Evolutionary conservation across 2,329 filamentous ascomycete genomes (phyloP).

Genomic region (Rutstroemia sp.): DNA sequence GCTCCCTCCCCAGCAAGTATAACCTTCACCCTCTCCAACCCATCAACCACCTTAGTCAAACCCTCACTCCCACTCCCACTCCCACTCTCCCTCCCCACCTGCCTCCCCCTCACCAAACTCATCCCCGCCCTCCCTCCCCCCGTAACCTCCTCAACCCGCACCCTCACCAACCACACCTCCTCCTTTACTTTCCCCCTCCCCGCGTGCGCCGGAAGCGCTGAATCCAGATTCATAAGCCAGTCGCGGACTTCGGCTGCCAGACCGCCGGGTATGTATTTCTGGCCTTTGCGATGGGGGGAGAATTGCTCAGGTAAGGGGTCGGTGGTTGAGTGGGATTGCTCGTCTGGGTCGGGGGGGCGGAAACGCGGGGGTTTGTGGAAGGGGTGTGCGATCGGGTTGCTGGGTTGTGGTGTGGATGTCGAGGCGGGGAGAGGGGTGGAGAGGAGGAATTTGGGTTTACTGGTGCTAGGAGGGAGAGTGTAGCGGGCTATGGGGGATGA

Average conservation of each 20-base stretch:
- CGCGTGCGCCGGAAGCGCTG: conserved; percentile 12
- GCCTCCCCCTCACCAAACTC: background rate
- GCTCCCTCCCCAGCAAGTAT: conserved; percentile 28
- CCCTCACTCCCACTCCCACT: conserved; percentile 5
- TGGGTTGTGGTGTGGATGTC: conserved; percentile 16
- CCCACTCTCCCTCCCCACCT: no score
- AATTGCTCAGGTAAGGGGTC: conserved; percentile 44
- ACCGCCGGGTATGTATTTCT: conserved; percentile 41
- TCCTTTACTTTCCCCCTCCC: conserved; percentile 11
- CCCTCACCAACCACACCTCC: conserved; percentile 23
- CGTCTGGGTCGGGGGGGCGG: conserved; percentile 22
- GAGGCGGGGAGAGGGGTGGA: conserved; percentile 15
- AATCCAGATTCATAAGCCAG: conserved; percentile 41
- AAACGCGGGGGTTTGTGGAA: conserved; percentile 30
- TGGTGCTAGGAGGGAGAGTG: conserved; percentile 9
- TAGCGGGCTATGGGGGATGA: conserved; percentile 21
- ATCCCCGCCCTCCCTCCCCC: conserved; percentile 21
- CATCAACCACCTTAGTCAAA: conserved; percentile 13
- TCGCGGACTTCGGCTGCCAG: conserved; percentile 40
- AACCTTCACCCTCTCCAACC: conserved; percentile 16
- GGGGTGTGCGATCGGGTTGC: conserved; percentile 2
- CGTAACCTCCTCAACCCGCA: conserved; percentile 26
- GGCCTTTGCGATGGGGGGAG: conserved; percentile 42
- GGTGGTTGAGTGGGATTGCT: conserved; percentile 8
- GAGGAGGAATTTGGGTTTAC: conserved; percentile 27